A percentile compares a stretch with the other conserved stretches of the same genome.
These are phyloP conservation scores for Phellinidium pouzarii DNA, from an alignment of 1,284 basidiomycete species.

Conservation along the genomic window DNA sequence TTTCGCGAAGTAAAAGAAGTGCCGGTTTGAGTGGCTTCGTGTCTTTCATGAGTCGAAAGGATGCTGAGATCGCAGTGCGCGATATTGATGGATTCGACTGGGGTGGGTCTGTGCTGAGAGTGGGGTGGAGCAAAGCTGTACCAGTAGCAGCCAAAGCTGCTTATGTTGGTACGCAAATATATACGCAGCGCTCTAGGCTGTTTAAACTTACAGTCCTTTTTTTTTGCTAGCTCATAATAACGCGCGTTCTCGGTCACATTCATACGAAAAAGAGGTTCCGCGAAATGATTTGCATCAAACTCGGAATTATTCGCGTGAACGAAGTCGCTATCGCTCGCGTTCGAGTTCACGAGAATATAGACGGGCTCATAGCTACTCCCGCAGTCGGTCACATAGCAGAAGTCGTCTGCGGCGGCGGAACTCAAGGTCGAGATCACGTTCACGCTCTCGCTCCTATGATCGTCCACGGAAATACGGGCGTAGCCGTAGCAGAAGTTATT, in stretches of 20 bases:
- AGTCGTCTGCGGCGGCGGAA: constrained; percentile 32
- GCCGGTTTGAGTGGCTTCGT: constrained; percentile 89
- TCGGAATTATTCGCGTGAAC: constrained; percentile 33
- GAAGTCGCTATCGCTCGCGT: constrained; percentile 31
- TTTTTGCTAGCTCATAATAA: constrained; percentile 20
- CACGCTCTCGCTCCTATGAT: constrained; percentile 20
- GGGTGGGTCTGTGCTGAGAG: constrained; percentile 78
- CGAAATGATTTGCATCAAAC: constrained; percentile 32
- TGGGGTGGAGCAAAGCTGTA: constrained; percentile 95
- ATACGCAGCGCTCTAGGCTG: constrained; percentile 24
- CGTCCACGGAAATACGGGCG: constrained; percentile 12
- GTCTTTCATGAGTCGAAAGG: constrained; percentile 87
- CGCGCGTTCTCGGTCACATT: constrained; percentile 46
- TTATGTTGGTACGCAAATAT: constrained; percentile 55
- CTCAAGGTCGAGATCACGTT: constrained; percentile 29
- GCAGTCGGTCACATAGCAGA: constrained; percentile 31
- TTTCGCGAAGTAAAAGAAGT: constrained; percentile 58
- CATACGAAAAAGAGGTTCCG: constrained; percentile 32
- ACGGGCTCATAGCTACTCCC: constrained; percentile 41
- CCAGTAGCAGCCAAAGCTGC: constrained; percentile 73
- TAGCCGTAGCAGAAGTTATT: constrained; percentile 16
- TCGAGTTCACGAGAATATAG: constrained; percentile 29
- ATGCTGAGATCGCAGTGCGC: constrained; percentile 82
- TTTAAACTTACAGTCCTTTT: constrained; percentile 10
- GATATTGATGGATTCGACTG: constrained; percentile 90